phyloP scores from a whole-genome alignment of 2,329 filamentous ascomycete genomes.

The Talaromyces sp. region DNA sequence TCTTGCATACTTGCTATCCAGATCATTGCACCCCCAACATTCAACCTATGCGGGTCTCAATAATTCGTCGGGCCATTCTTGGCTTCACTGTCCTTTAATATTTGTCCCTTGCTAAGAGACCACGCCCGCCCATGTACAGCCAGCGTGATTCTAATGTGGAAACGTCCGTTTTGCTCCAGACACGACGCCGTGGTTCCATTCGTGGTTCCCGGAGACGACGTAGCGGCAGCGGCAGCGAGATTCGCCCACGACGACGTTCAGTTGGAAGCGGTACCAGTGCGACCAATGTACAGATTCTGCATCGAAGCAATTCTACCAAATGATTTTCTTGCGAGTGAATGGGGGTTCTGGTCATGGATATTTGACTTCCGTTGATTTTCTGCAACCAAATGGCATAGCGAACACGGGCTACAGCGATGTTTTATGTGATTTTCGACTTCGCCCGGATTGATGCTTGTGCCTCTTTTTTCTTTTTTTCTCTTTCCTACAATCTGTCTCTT shows the following conservation, averaged over 20 bases:
- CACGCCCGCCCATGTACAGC: slow-evolving; percentile 39
- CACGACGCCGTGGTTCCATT: slow-evolving; percentile 47
- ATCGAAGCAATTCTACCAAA: slow-evolving; percentile 48
- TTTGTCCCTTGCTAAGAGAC: slow-evolving; percentile 47
- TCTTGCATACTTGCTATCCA: slow-evolving; percentile 25
- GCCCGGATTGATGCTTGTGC: slow-evolving; percentile 25
- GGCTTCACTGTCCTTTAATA: slow-evolving; percentile 15
- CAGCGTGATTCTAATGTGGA: slow-evolving; percentile 52
- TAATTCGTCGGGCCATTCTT: slow-evolving; percentile 17
- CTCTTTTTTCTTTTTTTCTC: slow-evolving; percentile 23
- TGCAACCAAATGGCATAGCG: slow-evolving; percentile 41
- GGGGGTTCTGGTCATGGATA: slow-evolving; percentile 22
- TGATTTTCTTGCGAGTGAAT: slow-evolving; percentile 28
- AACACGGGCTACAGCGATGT: slow-evolving; percentile 38
- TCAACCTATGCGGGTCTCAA: slow-evolving; percentile 20
- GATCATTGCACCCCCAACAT: slow-evolving; percentile 16
- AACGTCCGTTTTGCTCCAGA: slow-evolving; percentile 50
- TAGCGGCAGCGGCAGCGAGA: slow-evolving; percentile 45
- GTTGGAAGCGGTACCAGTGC: slow-evolving; percentile 38
- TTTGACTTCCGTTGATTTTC: slow-evolving; percentile 26
- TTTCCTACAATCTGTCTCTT: slow-evolving; percentile 23
- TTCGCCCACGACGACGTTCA: slow-evolving; percentile 46
- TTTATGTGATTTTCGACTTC: slow-evolving; percentile 30
- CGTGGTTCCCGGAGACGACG: slow-evolving; percentile 44
- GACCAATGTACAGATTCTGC: slow-evolving; percentile 38